phyloP scores from a whole-genome alignment of 257 asterid genomes.

The Pogostemon cablin region DNA sequence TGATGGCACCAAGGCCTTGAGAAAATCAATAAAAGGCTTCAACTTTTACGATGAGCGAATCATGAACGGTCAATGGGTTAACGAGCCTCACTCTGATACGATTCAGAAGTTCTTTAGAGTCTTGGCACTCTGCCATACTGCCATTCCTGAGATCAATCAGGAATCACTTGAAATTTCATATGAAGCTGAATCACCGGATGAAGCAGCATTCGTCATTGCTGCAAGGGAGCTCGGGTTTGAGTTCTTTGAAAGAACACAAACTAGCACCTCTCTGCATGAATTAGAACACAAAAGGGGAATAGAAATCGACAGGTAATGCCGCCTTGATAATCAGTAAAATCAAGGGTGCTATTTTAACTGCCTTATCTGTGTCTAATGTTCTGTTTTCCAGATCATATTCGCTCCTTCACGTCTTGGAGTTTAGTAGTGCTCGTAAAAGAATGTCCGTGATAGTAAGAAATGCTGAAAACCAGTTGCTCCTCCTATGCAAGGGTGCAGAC shows the following conservation, averaged over 20 bases:
- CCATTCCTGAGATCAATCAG: constrained; percentile 77
- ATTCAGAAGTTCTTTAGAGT: constrained; percentile 83
- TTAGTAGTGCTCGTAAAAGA: constrained; percentile 90
- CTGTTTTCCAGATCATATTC: constrained; percentile 62
- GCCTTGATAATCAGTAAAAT: too few relatives aligned
- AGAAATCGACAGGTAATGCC: constrained; percentile 63
- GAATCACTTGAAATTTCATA: constrained; percentile 68
- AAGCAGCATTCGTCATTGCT: constrained; percentile 94
- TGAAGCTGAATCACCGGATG: constrained; percentile 99
- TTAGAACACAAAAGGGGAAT: constrained; percentile 59
- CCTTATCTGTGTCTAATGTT: background rate
- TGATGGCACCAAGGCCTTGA: constrained; percentile 22
- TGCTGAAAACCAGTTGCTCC: constrained; percentile 70
- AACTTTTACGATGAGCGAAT: constrained; percentile 83
- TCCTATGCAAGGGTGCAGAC: constrained; percentile 96
- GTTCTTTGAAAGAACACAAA: constrained; percentile 82
- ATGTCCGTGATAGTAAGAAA: constrained; percentile 88
- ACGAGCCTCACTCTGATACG: constrained; percentile 58
- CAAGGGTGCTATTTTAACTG: too few relatives aligned
- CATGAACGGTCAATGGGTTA: constrained; percentile 83
- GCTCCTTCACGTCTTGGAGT: constrained; percentile 89
- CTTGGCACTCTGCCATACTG: constrained; percentile 90
- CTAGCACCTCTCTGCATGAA: constrained; percentile 75
- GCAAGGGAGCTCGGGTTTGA: constrained; percentile 94
- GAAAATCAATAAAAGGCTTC: constrained; percentile 73